Evolutionary conservation across 805 yeast genomes (phyloP).

Genomic region (Myxozyma lipomycoides): DNA sequence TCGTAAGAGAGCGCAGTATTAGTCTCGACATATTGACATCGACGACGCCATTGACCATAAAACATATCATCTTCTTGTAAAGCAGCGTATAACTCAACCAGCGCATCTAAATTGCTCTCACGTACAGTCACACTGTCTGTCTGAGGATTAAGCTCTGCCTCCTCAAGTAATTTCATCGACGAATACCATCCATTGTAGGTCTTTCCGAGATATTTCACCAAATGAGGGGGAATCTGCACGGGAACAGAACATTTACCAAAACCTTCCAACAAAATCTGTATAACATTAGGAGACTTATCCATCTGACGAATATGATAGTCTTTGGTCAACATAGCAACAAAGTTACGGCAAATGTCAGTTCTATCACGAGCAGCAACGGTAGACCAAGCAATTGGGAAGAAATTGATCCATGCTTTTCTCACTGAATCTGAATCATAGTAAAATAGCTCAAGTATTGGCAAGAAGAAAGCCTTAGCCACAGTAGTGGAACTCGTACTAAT

Average conservation of each 20-base stretch:
- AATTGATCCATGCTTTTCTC: slow-evolving; percentile 73
- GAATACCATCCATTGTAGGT: slow-evolving; percentile 90
- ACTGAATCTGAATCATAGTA: slow-evolving; percentile 77
- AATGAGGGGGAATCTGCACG: slow-evolving; percentile 86
- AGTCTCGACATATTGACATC: slow-evolving; percentile 92
- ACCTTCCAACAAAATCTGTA: slow-evolving; percentile 79
- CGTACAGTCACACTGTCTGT: slow-evolving; percentile 69
- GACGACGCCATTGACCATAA: slow-evolving; percentile 95
- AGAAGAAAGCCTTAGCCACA: slow-evolving; percentile 58
- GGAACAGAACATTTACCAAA: slow-evolving; percentile 57
- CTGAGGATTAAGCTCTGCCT: slow-evolving; percentile 54
- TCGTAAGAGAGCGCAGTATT: slow-evolving; percentile 90
- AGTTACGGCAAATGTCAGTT: slow-evolving; percentile 75
- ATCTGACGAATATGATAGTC: slow-evolving; percentile 92
- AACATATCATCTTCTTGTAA: slow-evolving; percentile 95
- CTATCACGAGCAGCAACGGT: slow-evolving; percentile 75
- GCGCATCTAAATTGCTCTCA: slow-evolving; percentile 84
- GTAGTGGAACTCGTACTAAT: slow-evolving; percentile 31
- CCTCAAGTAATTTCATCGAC: slow-evolving; percentile 78
- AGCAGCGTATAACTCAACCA: slow-evolving; percentile 81
- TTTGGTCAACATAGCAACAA: slow-evolving; percentile 75
- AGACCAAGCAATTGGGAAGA: slow-evolving; percentile 76
- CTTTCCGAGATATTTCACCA: slow-evolving; percentile 80
- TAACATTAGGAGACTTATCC: slow-evolving; percentile 79
- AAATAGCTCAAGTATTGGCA: slow-evolving; percentile 73